A percentile compares a stretch with the other conserved stretches of the same genome.
Evolutionary conservation across 169 alveolate genomes (phyloP).

Genomic region (Cryptosporidium viatorum): DNA sequence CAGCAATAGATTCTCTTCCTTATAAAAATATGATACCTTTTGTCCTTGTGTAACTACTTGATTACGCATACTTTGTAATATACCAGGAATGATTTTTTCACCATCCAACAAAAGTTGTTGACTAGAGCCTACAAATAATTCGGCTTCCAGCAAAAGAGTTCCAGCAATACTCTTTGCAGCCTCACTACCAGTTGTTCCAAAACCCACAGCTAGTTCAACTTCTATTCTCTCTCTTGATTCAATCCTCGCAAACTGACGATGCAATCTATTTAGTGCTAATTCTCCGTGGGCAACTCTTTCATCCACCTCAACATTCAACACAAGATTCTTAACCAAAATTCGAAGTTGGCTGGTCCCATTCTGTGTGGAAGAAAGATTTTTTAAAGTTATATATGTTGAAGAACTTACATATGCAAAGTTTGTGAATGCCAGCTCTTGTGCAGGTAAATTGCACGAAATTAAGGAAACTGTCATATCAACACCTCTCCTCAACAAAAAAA

Average conservation of each 20-base stretch:
- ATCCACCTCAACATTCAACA: constrained; percentile 77
- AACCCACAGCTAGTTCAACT: constrained; percentile 72
- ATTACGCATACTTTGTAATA: constrained; percentile 72
- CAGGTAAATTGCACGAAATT: constrained; percentile 77
- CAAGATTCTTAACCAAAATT: constrained; percentile 71
- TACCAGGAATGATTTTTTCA: constrained; percentile 61
- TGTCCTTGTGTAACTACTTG: constrained; percentile 78
- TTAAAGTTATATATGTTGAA: constrained; percentile 67
- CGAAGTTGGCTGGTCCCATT: constrained; percentile 54
- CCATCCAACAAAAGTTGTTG: constrained; percentile 76
- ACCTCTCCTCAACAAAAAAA: neutral
- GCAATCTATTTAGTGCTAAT: constrained; percentile 79
- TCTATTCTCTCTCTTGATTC: constrained; percentile 77
- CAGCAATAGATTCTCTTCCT: constrained; percentile 74
- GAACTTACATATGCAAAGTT: constrained; percentile 77
- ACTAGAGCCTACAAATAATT: constrained; percentile 77
- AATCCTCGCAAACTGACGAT: constrained; percentile 78
- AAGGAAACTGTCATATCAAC: constrained; percentile 29
- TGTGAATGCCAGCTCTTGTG: constrained; percentile 80
- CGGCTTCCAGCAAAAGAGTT: constrained; percentile 77
- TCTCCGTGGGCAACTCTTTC: constrained; percentile 78
- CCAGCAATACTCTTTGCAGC: constrained; percentile 78
- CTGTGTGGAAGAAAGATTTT: constrained; percentile 22
- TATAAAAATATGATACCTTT: constrained; percentile 76
- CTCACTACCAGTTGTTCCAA: constrained; percentile 73